Evolutionary conservation across 2,329 filamentous ascomycete genomes (phyloP).

Genomic region (Fusarium xylarioides): DNA sequence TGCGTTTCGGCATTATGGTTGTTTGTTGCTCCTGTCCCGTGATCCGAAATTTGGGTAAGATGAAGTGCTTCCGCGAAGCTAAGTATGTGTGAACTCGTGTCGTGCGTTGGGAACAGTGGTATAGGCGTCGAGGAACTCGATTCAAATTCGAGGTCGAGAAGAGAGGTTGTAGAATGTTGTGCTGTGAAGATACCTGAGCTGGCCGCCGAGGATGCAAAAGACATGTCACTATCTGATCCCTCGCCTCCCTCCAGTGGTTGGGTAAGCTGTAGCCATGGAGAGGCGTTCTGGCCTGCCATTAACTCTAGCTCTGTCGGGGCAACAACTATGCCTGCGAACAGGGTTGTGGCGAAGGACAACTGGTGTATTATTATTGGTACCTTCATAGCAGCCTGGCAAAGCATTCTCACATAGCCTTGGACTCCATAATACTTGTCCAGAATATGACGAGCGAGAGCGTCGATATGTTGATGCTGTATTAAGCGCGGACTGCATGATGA

Average conservation of each 20-base stretch:
- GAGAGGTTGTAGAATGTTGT: fast-evolving
- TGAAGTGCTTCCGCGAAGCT: neutral
- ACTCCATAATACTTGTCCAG: neutral
- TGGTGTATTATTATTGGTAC: fast-evolving
- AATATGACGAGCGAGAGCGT: fast-evolving
- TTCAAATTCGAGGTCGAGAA: fast-evolving
- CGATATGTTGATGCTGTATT: neutral
- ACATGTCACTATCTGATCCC: neutral
- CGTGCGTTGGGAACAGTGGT: fast-evolving
- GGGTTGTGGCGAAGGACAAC: neutral
- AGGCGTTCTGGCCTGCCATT: neutral
- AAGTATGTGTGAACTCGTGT: fast-evolving
- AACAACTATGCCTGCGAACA: neutral
- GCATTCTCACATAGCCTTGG: neutral
- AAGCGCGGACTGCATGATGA: too few species aligned
- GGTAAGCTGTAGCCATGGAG: neutral
- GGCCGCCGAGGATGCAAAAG: fast-evolving
- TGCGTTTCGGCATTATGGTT: fast-evolving
- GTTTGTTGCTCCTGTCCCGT: fast-evolving
- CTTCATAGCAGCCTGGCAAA: too few species aligned
- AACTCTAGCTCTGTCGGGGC: neutral
- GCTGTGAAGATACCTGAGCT: fast-evolving
- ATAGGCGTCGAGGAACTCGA: fast-evolving
- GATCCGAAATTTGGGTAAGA: fast-evolving
- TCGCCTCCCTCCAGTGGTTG: neutral